Conservation (phyloP, 257 asterid genomes). For the Primulina huaijiensis region DNA sequence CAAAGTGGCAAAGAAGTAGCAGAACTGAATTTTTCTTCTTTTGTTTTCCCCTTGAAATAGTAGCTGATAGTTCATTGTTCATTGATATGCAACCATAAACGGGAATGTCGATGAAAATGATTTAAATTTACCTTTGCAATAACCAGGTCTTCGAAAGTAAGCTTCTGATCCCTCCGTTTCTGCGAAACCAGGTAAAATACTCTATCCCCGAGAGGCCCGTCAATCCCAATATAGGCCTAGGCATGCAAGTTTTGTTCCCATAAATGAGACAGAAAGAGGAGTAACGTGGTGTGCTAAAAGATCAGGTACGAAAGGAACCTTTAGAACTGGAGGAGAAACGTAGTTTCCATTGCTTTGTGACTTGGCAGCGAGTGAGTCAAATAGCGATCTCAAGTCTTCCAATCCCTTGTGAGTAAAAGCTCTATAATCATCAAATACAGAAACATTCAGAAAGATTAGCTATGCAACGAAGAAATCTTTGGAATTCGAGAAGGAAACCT, state of each 20-base stretch:
- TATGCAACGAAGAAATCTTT: background rate
- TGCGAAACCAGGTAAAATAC: conserved; percentile 69
- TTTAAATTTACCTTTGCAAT: conserved; percentile 63
- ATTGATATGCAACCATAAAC: background rate
- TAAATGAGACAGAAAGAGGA: background rate
- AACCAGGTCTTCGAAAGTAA: conserved; percentile 80
- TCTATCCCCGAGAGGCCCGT: conserved; percentile 78
- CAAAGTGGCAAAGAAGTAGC: background rate
- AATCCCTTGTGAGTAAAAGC: conserved; percentile 62
- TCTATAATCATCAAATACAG: conserved; percentile 35
- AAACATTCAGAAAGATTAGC: background rate
- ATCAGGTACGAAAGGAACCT: conserved; percentile 36
- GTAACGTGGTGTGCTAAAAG: background rate
- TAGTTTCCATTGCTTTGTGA: conserved; percentile 51
- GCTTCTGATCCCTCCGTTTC: conserved; percentile 67
- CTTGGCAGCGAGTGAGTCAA: conserved; percentile 64
- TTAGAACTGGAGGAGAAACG: conserved; percentile 61
- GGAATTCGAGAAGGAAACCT: conserved; percentile 38
- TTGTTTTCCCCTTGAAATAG: no score
- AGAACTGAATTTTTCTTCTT: background rate
- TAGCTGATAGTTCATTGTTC: background rate
- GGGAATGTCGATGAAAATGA: background rate
- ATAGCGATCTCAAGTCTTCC: conserved; percentile 62
- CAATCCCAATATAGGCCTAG: conserved; percentile 66
- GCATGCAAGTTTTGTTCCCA: conserved; percentile 17